phyloP scores from a whole-genome alignment of 176 grass and related monocot species.

The Puccinellia tenuiflora region DNA sequence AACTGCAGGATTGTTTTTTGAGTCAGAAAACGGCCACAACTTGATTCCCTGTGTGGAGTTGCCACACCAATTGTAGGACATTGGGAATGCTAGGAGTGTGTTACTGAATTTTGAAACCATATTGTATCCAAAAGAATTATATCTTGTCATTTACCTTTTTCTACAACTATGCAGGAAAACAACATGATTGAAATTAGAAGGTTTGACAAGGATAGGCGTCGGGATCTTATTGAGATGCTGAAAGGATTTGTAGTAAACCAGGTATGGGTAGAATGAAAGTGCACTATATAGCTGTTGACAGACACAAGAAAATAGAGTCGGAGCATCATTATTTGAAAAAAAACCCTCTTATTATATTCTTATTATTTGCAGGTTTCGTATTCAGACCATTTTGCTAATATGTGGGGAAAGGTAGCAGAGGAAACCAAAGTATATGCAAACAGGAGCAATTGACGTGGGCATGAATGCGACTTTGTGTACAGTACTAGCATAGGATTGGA shows the following conservation, averaged over 20 bases:
- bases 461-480: neutral
- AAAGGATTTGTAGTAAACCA: conserved; percentile 85
- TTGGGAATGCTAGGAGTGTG: neutral
- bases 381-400: conserved; percentile 54
- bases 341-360: neutral
- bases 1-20: neutral
- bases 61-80: neutral
- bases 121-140: neutral
- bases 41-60: neutral
- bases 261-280: conserved; percentile 36
- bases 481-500: conserved; percentile 29
- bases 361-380: conserved; percentile 43
- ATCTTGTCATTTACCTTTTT: neutral
- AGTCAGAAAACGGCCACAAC: neutral
- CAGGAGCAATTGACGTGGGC: conserved; percentile 26
- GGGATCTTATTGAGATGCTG: conserved; percentile 69
- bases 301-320: neutral
- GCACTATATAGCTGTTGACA: neutral
- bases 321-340: neutral
- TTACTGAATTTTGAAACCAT: conserved; percentile 11
- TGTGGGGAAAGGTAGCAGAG: conserved; percentile 80
- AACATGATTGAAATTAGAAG: conserved; percentile 80
- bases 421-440: conserved; percentile 59
- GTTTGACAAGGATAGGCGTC: conserved; percentile 61
- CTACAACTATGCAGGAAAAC: conserved; percentile 55